phyloP scores from a whole-genome alignment of 768 basidiomycete genomes.

The Boletus pseudo-olivaceus region DNA sequence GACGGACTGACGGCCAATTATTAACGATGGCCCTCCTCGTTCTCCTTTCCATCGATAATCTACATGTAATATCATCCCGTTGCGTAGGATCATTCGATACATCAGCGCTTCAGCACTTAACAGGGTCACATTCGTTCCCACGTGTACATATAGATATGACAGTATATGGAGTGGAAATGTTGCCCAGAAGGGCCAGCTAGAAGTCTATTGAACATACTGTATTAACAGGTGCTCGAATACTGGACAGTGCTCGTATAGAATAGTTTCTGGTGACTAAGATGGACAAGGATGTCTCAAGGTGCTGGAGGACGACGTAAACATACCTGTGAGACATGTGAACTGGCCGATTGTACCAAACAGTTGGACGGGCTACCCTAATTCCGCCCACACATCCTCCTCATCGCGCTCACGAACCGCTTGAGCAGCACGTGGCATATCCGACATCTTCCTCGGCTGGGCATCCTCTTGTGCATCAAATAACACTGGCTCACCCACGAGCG shows the following conservation, averaged over 20 bases:
- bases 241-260: neutral
- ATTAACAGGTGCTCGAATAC: neutral
- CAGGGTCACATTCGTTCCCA: neutral
- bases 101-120: too few relatives aligned
- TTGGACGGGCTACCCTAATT: conserved; percentile 41
- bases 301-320: neutral
- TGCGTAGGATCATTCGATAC: neutral
- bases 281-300: neutral
- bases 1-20: conserved; percentile 47
- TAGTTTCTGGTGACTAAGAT: neutral
- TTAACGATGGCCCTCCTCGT: neutral
- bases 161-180: neutral
- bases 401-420: conserved; percentile 57
- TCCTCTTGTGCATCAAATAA: conserved; percentile 59
- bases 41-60: conserved; percentile 16
- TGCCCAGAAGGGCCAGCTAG: neutral
- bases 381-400: conserved; percentile 69
- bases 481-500: conserved; percentile 56
- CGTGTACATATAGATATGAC: neutral
- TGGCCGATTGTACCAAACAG: neutral
- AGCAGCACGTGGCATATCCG: conserved; percentile 60
- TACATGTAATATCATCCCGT: conserved; percentile 25
- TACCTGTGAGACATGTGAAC: neutral
- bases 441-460: conserved; percentile 30
- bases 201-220: neutral